A percentile compares a stretch with the other conserved stretches of the same genome.
Evolutionary conservation across 768 basidiomycete species (phyloP).

Genomic region (Psilocybe cyanescens): DNA sequence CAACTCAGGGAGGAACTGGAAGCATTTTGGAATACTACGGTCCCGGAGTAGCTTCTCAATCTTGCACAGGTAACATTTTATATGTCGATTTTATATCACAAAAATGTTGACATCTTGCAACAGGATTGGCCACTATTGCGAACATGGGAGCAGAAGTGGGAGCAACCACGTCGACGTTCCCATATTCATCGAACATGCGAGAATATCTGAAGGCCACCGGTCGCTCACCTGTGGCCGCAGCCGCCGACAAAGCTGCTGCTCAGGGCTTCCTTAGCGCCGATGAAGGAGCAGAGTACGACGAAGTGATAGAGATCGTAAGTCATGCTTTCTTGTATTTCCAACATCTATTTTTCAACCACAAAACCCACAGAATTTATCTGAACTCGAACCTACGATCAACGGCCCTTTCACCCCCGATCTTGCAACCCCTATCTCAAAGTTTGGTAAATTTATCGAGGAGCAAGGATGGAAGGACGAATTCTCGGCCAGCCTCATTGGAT

Average conservation of each 20-base stretch:
- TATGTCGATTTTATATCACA: not conserved
- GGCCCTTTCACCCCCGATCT: constrained; percentile 98
- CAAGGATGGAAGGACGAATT: constrained; percentile 95
- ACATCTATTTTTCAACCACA: not conserved
- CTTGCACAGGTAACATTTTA: constrained; percentile 76
- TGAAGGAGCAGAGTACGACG: constrained; percentile 89
- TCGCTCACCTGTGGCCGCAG: constrained; percentile 80
- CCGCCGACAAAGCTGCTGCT: constrained; percentile 83
- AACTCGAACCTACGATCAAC: constrained; percentile 91
- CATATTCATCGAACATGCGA: constrained; percentile 90
- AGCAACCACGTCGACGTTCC: constrained; percentile 98
- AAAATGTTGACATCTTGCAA: not conserved
- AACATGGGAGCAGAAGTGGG: constrained; percentile 99
- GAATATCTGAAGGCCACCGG: constrained; percentile 90
- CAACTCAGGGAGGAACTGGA: constrained; percentile 86
- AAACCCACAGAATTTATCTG: constrained; percentile 74
- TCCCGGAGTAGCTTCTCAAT: constrained; percentile 85
- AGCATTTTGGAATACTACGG: constrained; percentile 97
- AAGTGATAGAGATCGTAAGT: constrained; percentile 90
- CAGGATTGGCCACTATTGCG: constrained; percentile 90
- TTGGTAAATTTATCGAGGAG: constrained; percentile 76
- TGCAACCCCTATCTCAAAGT: constrained; percentile 91
- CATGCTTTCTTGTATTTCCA: not conserved
- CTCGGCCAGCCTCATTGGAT: constrained; percentile 91
- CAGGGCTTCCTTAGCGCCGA: constrained; percentile 84